phyloP scores from a whole-genome alignment of 2,329 filamentous ascomycete genomes.

The Aspergillus ochraceus region DNA sequence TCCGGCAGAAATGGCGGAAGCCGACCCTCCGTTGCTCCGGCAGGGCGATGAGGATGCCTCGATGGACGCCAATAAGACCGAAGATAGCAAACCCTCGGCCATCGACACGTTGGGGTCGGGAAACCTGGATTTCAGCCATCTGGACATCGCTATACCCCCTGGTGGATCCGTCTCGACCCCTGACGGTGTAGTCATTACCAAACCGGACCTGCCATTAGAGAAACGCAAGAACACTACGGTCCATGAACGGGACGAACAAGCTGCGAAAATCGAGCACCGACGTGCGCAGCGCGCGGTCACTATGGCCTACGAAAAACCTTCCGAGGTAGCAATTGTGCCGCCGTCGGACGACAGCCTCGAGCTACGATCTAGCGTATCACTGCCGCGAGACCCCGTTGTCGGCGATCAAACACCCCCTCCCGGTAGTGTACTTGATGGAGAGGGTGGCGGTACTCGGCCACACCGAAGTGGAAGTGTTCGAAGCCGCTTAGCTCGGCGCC shows the following conservation, averaged over 20 bases:
- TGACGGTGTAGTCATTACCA: slow-evolving; percentile 40
- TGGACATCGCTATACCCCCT: slow-evolving; percentile 63
- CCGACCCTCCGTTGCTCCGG: slow-evolving; percentile 29
- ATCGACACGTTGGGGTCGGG: slow-evolving; percentile 87
- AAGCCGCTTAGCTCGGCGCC: slow-evolving; percentile 62
- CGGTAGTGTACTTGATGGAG: slow-evolving; percentile 65
- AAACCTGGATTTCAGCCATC: slow-evolving; percentile 82
- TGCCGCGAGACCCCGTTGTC: slow-evolving; percentile 31
- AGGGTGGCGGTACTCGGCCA: slow-evolving; percentile 51
- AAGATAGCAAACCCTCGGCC: slow-evolving; percentile 66
- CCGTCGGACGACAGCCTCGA: slow-evolving; percentile 37
- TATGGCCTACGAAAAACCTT: slow-evolving; percentile 55
- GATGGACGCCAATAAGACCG: slow-evolving; percentile 27
- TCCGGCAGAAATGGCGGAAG: slow-evolving; percentile 29
- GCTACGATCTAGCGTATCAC: slow-evolving; percentile 29
- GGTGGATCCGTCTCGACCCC: slow-evolving; percentile 37
- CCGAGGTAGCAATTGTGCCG: slow-evolving; percentile 43
- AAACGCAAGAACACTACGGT: slow-evolving; percentile 39
- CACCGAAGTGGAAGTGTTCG: slow-evolving; percentile 67
- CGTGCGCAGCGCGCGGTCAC: slow-evolving; percentile 61
- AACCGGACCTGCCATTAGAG: slow-evolving; percentile 31
- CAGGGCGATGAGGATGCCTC: slow-evolving; percentile 25
- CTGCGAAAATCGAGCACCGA: slow-evolving; percentile 59
- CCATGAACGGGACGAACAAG: slow-evolving; percentile 50
- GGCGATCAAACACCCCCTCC: slow-evolving; percentile 67